Conservation (phyloP, 352 stramenopile genomes). For the Phytopythium delawarense region DNA sequence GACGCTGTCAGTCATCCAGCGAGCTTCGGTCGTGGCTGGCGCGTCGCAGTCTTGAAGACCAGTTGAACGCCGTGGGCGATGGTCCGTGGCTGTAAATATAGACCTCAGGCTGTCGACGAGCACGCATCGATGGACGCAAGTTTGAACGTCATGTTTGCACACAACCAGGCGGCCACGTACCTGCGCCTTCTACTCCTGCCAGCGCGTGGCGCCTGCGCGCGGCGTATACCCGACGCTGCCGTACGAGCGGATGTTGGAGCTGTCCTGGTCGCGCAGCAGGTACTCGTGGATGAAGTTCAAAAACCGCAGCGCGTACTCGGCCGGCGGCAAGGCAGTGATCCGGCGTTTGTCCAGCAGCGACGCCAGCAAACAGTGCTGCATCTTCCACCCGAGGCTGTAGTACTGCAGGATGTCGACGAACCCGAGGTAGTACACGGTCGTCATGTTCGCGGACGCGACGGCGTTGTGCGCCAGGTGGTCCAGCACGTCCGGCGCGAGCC, state of each 20-base stretch:
- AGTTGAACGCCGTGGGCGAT: background rate
- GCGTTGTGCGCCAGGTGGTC: conserved; percentile 69
- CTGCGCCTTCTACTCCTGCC: conserved; percentile 10
- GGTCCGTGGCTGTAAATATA: background rate
- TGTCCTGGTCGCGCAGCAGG: conserved; percentile 59
- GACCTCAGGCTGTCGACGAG: background rate
- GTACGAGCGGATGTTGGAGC: conserved; percentile 59
- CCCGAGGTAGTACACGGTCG: conserved; percentile 75
- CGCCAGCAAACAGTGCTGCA: conserved; percentile 75
- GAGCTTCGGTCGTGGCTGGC: background rate
- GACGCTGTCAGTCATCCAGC: background rate
- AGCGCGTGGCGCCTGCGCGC: conserved; percentile 12
- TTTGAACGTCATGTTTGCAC: background rate
- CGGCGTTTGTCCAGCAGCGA: conserved; percentile 65
- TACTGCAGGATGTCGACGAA: conserved; percentile 86
- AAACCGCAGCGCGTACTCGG: conserved; percentile 84
- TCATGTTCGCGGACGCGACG: conserved; percentile 69
- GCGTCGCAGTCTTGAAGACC: background rate
- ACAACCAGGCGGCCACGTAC: background rate
- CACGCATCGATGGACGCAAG: background rate
- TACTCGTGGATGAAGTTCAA: conserved; percentile 85
- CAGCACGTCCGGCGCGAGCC: conserved; percentile 42
- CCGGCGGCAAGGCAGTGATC: conserved; percentile 76
- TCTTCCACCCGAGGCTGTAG: conserved; percentile 83
- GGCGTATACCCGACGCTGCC: conserved; percentile 54